Evolutionary conservation across 768 basidiomycete genomes (phyloP).

Genomic region (Amanita rubescens): DNA sequence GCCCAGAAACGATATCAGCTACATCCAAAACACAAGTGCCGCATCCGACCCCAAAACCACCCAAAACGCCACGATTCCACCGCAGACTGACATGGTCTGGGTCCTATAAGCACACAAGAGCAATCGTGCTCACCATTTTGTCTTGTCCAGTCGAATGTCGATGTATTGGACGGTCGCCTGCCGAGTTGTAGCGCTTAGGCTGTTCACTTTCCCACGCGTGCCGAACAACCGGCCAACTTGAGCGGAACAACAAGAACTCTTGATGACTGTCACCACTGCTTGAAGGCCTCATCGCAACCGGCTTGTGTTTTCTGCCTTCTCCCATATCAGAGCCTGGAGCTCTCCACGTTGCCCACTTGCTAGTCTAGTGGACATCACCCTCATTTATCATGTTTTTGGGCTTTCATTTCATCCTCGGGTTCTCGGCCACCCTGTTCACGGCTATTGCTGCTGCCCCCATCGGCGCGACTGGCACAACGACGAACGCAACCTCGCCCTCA

Average conservation of each 20-base stretch:
- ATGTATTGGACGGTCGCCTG: conserved; percentile 29
- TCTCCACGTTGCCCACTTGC: background rate
- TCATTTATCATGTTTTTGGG: no score
- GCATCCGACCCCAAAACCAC: conserved; percentile 30
- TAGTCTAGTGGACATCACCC: background rate
- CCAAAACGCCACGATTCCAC: conserved; percentile 14
- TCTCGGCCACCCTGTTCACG: conserved; percentile 14
- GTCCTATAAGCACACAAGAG: background rate
- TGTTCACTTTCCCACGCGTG: conserved; percentile 25
- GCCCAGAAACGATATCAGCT: conserved; percentile 9
- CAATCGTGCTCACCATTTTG: conserved; percentile 33
- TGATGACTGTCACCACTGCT: no score
- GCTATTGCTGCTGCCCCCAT: conserved; percentile 16
- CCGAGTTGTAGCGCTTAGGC: conserved; percentile 4
- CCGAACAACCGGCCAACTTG: conserved; percentile 1
- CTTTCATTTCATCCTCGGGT: background rate
- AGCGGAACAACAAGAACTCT: background rate
- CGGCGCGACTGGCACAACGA: no score
- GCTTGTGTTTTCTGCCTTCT: background rate
- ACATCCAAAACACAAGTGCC: conserved; percentile 26
- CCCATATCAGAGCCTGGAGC: background rate
- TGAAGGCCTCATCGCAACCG: background rate
- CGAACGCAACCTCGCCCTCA: conserved; percentile 28
- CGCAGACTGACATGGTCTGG: conserved; percentile 1
- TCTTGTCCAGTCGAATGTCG: conserved; percentile 28